These are phyloP conservation scores for Secale cereale DNA, from an alignment of 176 grass and related monocot genomes.

Conservation along the genomic window DNA sequence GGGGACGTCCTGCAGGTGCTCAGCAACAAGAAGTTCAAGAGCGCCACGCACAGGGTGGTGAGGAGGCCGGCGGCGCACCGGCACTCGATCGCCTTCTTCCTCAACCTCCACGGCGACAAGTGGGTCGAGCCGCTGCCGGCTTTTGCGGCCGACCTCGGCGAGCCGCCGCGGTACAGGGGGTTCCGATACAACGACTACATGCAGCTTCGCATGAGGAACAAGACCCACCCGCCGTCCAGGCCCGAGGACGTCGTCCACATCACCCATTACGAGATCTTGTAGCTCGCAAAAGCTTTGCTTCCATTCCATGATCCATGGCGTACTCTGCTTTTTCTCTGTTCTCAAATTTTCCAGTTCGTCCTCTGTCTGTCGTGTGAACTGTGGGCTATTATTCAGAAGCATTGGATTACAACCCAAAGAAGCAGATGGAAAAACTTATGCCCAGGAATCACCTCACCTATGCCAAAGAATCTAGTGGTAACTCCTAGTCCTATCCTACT, in stretches of 20 bases:
- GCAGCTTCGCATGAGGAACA: conserved; percentile 41
- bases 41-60: conserved; percentile 42
- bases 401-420: no score
- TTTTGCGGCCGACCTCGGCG: conserved; percentile 21
- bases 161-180: conserved; percentile 19
- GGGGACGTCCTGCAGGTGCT: conserved; percentile 39
- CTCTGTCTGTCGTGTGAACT: no score
- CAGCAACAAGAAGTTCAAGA: conserved; percentile 25
- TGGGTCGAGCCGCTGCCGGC: conserved; percentile 44
- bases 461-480: no score
- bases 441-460: no score
- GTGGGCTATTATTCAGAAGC: no score
- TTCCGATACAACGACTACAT: conserved; percentile 25
- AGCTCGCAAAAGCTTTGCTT: neutral
- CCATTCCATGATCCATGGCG: no score
- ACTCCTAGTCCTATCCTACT: no score
- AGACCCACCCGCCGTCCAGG: conserved; percentile 26
- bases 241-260: conserved; percentile 20
- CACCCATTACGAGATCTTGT: conserved; percentile 28
- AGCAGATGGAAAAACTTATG: no score
- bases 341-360: no score
- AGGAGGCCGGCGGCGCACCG: conserved; percentile 25
- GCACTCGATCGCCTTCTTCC: conserved; percentile 37
- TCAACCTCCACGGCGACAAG: conserved; percentile 22
- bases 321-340: no score